Evolutionary conservation across 768 basidiomycete species (phyloP), one percentile per base, ranked within the genome.

Genomic region (Crassisporium funariophilum): DNA sequence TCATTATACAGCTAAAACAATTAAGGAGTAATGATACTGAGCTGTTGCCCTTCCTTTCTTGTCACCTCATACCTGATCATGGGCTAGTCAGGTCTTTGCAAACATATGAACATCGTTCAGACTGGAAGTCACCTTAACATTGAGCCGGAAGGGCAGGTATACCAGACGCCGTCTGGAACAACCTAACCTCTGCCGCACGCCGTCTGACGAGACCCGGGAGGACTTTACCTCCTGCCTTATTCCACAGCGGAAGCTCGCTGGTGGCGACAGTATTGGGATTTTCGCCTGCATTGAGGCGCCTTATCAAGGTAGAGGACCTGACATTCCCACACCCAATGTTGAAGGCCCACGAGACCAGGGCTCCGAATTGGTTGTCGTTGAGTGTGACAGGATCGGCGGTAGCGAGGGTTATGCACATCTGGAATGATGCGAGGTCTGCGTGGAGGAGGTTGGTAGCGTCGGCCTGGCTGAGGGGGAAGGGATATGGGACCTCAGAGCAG

Each of bases 121-220:
- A n/a, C n/a, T n/a, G n/a, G n/a, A n/a, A n/a, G n/a, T n/a, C n/a
- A n/a, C n/a, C n/a, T n/a, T n/a, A n/a, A n/a, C n/a, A n/a, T n/a
- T n/a, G n/a, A n/a, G n/a, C n/a, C n/a, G n/a, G n/a, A n/a, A n/a
- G n/a, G n/a, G n/a, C n/a, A n/a, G n/a, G n/a, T n/a, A n/a, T n/a
- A n/a, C n/a, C n/a, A n/a, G 64, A 63, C n/a, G 62, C 50, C 7
- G 62, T 68, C 52, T 65, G 56, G 54, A 65, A 66, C 7, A 65
- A 45, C 4, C 47, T 35, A 39, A 68, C 60, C 42, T 67, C 65
- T 15, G 53, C 58, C 4, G 58, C 58, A 27, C 63, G 48, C 15
- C 63, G 53, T 1, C 46, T 57, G 13, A 57, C 59, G 19, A 65
- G 54, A 3, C 66, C 65, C 3, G 58, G 49, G 7, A 65, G 47